A percentile compares a stretch with the other conserved stretches of the same genome.
Evolutionary conservation across 2,329 filamentous ascomycete species (phyloP).

Genomic region (Metarhizium sp.): DNA sequence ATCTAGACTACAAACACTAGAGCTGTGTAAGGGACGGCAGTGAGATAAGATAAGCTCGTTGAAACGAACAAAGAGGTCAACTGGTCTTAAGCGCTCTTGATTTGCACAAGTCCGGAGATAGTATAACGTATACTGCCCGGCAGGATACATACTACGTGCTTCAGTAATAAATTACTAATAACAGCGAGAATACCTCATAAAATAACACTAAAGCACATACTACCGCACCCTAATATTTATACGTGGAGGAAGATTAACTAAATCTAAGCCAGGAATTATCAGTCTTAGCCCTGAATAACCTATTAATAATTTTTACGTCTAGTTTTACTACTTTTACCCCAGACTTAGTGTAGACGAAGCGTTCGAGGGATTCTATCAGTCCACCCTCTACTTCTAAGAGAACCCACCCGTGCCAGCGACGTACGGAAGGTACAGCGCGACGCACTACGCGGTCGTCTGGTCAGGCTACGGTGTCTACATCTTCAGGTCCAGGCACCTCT

Average conservation of each 20-base stretch:
- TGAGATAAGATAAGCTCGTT: neutral
- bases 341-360: neutral
- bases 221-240: neutral
- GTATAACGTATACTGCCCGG: neutral
- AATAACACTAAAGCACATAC: neutral
- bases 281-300: neutral
- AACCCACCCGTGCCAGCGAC: neutral
- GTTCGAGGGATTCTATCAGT: neutral
- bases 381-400: neutral
- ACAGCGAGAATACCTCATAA: neutral
- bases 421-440: no score
- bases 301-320: neutral
- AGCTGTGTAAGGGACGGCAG: neutral
- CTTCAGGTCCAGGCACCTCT: neutral
- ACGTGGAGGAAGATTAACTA: neutral
- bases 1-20: neutral
- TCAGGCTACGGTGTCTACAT: no score
- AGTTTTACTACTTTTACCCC: neutral
- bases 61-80: no score
- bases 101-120: neutral
- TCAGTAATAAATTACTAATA: neutral
- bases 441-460: no score
- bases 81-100: no score
- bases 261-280: neutral
- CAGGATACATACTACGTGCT: neutral